Evolutionary conservation across 768 basidiomycete genomes (phyloP).

Genomic region (Pisolithus orientalis): DNA sequence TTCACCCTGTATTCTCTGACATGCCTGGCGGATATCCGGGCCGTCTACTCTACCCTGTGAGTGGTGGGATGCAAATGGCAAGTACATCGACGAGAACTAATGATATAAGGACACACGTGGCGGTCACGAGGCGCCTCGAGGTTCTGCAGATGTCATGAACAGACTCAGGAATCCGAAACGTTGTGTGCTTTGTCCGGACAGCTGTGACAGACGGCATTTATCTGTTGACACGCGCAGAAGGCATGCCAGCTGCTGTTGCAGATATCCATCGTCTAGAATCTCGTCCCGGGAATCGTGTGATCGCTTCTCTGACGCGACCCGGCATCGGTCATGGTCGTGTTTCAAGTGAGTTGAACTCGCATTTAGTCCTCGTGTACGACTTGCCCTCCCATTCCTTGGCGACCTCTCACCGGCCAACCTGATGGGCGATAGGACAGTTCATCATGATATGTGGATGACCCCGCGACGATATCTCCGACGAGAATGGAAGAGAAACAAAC

Average conservation of each 20-base stretch:
- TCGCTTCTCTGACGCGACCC: slow-evolving; percentile 8
- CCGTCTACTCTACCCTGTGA: background rate
- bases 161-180: background rate
- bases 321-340: slow-evolving; percentile 14
- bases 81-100: background rate
- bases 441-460: slow-evolving; percentile 15
- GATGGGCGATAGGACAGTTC: slow-evolving; percentile 12
- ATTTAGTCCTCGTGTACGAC: slow-evolving; percentile 26
- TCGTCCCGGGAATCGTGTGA: slow-evolving; percentile 17
- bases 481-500: slow-evolving; percentile 39
- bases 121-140: slow-evolving; percentile 1
- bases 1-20: background rate
- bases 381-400: slow-evolving; percentile 1
- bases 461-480: slow-evolving; percentile 32
- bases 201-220: background rate
- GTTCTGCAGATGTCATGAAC: background rate
- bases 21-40: background rate
- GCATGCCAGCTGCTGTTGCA: slow-evolving; percentile 12
- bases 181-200: background rate
- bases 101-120: background rate
- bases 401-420: slow-evolving; percentile 1
- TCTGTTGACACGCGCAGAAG: slow-evolving; percentile 17
- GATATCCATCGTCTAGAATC: slow-evolving; percentile 6
- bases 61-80: too few species aligned
- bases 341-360: slow-evolving; percentile 22